These are phyloP conservation scores for Chrysoporthe cubensis DNA, from an alignment of 2,329 filamentous ascomycete species.

Conservation along the genomic window DNA sequence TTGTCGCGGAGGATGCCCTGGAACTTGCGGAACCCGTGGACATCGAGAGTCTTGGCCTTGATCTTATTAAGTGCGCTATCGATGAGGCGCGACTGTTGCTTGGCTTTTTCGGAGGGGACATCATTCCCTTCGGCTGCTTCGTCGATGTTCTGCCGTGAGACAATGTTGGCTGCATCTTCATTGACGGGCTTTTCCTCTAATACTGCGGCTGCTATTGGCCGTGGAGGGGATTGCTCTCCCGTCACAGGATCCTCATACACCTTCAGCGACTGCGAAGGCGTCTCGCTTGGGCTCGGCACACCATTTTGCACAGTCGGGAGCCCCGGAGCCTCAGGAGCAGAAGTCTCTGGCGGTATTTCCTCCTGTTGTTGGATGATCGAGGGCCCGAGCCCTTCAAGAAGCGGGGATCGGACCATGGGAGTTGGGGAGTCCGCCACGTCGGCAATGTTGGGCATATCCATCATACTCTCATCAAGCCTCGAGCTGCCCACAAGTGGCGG, in stretches of 20 bases:
- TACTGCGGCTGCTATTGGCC: constrained; percentile 51
- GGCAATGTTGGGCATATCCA: constrained; percentile 54
- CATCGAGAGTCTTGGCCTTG: constrained; percentile 72
- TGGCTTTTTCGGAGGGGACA: constrained; percentile 55
- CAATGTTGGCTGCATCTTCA: constrained; percentile 50
- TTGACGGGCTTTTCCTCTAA: constrained; percentile 65
- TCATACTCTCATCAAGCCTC: constrained; percentile 56
- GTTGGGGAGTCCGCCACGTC: constrained; percentile 28
- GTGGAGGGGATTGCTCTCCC: constrained; percentile 42
- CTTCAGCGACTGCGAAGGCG: constrained; percentile 48
- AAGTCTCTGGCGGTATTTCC: not conserved
- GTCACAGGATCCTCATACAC: constrained; percentile 68
- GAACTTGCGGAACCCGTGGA: constrained; percentile 78
- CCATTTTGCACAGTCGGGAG: constrained; percentile 3
- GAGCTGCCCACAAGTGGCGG: constrained; percentile 45
- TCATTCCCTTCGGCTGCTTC: constrained; percentile 29
- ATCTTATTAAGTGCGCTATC: constrained; percentile 77
- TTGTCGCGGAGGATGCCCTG: constrained; percentile 74
- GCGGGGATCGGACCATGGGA: constrained; percentile 22
- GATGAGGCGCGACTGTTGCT: constrained; percentile 65
- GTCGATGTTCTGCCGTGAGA: constrained; percentile 31
- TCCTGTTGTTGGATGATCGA: not conserved
- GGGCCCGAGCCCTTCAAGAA: not conserved
- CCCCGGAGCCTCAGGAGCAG: constrained; percentile 22
- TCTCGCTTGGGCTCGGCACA: constrained; percentile 26